Conservation (phyloP, 2,329 filamentous ascomycete species). For the Microdochium trichocladiopsis region DNA sequence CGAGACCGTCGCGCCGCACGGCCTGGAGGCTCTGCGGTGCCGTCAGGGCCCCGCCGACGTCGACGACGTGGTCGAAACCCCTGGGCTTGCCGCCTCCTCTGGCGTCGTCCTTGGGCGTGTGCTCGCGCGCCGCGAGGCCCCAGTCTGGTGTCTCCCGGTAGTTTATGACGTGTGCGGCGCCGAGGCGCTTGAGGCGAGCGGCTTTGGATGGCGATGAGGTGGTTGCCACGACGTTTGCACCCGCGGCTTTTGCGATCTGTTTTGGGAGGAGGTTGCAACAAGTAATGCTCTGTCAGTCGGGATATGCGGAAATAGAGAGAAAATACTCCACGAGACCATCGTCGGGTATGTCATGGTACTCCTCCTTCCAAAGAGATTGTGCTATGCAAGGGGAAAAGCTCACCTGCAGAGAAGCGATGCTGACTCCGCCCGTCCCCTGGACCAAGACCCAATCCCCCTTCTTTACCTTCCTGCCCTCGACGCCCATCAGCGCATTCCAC, state of each 20-base stretch:
- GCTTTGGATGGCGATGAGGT: slow-evolving; percentile 50
- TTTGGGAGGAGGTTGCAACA: not conserved
- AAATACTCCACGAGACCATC: too few species aligned
- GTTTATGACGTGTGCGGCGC: slow-evolving; percentile 53
- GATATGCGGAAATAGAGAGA: too few species aligned
- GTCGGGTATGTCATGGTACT: too few species aligned
- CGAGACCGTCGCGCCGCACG: slow-evolving; percentile 26
- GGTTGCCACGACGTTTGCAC: slow-evolving; percentile 50
- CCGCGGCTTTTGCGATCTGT: slow-evolving; percentile 35
- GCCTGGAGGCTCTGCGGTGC: slow-evolving; percentile 48
- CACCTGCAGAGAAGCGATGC: slow-evolving; percentile 24
- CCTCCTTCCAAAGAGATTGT: not conserved
- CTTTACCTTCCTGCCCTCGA: slow-evolving; percentile 30
- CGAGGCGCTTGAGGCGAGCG: slow-evolving; percentile 42
- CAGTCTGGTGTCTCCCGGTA: slow-evolving; percentile 51
- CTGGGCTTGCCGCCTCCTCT: not conserved
- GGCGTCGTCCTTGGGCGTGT: slow-evolving; percentile 27
- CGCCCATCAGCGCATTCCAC: slow-evolving; percentile 43
- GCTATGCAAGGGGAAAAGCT: not conserved
- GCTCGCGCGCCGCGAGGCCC: slow-evolving; percentile 48
- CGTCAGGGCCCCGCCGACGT: slow-evolving; percentile 60
- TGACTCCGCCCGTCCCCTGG: slow-evolving; percentile 32
- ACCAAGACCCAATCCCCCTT: slow-evolving; percentile 24
- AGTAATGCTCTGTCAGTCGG: too few species aligned
- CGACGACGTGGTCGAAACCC: slow-evolving; percentile 57